Evolutionary conservation across 2,329 filamentous ascomycete species (phyloP).

Genomic region (Didymosphaeria variabile): DNA sequence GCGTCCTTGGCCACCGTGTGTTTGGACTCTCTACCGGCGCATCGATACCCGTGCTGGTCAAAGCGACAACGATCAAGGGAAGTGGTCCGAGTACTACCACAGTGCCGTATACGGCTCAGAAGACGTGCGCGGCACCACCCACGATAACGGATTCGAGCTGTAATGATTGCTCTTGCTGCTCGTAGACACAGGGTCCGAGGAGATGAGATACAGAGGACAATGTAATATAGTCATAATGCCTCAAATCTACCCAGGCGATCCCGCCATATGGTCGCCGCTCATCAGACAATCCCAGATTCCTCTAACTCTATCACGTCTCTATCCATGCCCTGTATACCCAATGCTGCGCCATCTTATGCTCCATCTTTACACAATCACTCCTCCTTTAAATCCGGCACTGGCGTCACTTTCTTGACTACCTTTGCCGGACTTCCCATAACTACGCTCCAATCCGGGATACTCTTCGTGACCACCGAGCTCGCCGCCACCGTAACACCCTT

Average conservation of each 20-base stretch:
- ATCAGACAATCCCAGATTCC: not conserved
- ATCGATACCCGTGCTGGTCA: constrained; percentile 73
- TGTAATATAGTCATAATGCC: too few relatives aligned
- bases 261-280: not conserved
- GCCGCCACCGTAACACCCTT: constrained; percentile 54
- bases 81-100: constrained; percentile 42
- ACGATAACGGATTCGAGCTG: constrained; percentile 42
- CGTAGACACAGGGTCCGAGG: not conserved
- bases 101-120: constrained; percentile 32
- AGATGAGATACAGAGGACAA: not conserved
- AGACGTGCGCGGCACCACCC: constrained; percentile 42
- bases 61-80: constrained; percentile 59
- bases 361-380: not conserved
- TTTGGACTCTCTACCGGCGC: constrained; percentile 73
- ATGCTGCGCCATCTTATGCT: not conserved
- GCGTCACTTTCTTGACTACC: constrained; percentile 2
- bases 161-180: constrained; percentile 49
- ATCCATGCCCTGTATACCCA: not conserved
- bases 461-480: constrained; percentile 52
- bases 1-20: constrained; percentile 67
- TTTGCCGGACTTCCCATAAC: constrained; percentile 9
- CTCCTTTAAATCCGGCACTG: constrained; percentile 10
- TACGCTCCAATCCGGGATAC: constrained; percentile 36
- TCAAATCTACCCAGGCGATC: too few relatives aligned
- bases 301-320: not conserved